These are phyloP conservation scores for Solanum pennellii DNA, from an alignment of 257 asterid genomes.

Conservation along the genomic window DNA sequence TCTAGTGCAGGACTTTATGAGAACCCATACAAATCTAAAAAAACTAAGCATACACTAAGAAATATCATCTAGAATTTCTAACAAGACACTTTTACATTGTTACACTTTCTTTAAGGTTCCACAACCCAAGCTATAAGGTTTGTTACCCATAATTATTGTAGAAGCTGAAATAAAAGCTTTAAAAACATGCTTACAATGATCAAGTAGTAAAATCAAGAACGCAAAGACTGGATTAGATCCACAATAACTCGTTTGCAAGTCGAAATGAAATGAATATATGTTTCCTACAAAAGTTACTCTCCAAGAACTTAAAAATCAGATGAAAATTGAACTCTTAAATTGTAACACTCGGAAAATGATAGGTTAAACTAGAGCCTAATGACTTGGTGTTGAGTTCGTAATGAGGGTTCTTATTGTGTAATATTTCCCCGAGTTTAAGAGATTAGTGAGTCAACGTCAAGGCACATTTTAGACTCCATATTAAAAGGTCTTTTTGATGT, in stretches of 20 bases:
- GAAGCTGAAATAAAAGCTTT: background rate
- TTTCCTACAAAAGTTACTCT: background rate
- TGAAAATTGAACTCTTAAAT: background rate
- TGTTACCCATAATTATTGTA: background rate
- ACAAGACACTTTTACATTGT: background rate
- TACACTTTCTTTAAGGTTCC: background rate
- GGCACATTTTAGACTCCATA: too few relatives aligned
- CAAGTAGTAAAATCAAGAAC: background rate
- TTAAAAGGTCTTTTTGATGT: too few relatives aligned
- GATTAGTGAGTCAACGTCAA: too few relatives aligned
- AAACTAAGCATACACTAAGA: background rate
- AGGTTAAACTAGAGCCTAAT: too few relatives aligned
- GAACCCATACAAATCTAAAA: background rate
- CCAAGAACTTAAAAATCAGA: background rate
- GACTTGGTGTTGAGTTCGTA: too few relatives aligned
- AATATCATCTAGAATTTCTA: background rate
- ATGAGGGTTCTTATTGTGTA: too few relatives aligned
- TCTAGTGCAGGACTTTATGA: background rate
- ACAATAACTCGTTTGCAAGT: background rate
- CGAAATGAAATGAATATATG: background rate
- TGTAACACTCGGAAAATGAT: too few relatives aligned
- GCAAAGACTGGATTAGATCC: background rate
- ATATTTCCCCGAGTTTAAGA: too few relatives aligned
- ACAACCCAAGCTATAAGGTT: background rate
- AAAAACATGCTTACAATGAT: background rate